These are phyloP conservation scores for Fusarium vanettenii DNA, from an alignment of 2,329 filamentous ascomycete genomes.

Conservation along the genomic window DNA sequence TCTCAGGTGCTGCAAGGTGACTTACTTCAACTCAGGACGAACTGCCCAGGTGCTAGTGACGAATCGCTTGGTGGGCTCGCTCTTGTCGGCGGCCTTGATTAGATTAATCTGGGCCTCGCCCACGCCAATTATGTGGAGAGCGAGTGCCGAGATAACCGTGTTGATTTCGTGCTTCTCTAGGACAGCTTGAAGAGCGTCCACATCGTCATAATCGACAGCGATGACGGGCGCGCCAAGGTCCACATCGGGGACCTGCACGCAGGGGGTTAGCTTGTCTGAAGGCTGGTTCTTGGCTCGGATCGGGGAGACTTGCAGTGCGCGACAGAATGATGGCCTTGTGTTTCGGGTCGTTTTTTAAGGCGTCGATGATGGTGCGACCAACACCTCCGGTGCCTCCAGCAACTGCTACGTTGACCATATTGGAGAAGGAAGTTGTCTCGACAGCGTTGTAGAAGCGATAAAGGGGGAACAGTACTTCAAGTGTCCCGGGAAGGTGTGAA, in stretches of 20 bases:
- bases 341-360: neutral
- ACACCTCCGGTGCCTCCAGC: neutral
- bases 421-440: neutral
- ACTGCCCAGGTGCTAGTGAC: neutral
- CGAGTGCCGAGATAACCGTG: neutral
- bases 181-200: neutral
- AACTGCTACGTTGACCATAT: neutral
- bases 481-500: neutral
- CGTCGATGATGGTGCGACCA: neutral
- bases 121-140: neutral
- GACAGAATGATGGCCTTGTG: neutral
- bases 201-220: neutral
- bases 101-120: neutral
- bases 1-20: neutral
- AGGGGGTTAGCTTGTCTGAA: neutral
- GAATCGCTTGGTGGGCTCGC: neutral
- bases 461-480: no score
- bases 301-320: neutral
- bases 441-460: neutral
- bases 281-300: neutral
- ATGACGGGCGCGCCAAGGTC: neutral
- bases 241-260: neutral
- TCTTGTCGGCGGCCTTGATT: neutral
- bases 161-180: neutral
- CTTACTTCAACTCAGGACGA: neutral